A percentile compares a stretch with the other conserved stretches of the same genome.
phyloP scores from a whole-genome alignment of 345 rosid species.

The Rhodamnia argentea region DNA sequence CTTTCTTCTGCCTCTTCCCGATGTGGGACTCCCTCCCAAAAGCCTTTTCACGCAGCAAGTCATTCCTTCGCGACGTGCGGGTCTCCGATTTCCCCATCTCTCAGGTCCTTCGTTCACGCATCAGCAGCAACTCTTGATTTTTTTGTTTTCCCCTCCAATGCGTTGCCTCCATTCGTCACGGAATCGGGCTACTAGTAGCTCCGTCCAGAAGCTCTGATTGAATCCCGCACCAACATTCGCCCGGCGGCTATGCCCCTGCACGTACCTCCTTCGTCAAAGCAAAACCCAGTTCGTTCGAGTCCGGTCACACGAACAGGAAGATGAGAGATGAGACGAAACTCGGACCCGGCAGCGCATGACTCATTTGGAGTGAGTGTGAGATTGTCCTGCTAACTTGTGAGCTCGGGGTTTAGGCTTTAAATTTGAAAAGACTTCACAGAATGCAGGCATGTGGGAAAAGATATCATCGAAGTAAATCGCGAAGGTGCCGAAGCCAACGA shows the following conservation, averaged over 20 bases:
- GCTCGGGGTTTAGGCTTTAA: neutral
- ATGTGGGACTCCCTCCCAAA: neutral
- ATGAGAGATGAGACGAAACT: neutral
- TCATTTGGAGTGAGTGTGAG: neutral
- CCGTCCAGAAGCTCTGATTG: neutral
- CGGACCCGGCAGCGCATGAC: neutral
- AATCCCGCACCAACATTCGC: neutral
- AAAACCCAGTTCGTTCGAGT: neutral
- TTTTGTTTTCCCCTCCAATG: too few relatives aligned
- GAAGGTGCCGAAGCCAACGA: neutral
- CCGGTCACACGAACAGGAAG: neutral
- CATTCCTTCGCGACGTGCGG: neutral
- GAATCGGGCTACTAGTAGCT: neutral
- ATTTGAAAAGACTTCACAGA: neutral
- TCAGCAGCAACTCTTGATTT: neutral
- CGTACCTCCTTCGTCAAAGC: neutral
- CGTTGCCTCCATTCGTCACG: neutral
- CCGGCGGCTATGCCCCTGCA: neutral
- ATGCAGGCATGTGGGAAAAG: neutral
- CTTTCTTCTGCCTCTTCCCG: neutral
- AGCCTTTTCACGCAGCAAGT: neutral
- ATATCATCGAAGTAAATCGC: neutral
- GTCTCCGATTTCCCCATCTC: too few relatives aligned
- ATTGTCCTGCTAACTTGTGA: neutral
- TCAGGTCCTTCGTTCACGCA: neutral